phyloP scores from a whole-genome alignment of 1,284 basidiomycete species.

The Puccinia polysora region DNA sequence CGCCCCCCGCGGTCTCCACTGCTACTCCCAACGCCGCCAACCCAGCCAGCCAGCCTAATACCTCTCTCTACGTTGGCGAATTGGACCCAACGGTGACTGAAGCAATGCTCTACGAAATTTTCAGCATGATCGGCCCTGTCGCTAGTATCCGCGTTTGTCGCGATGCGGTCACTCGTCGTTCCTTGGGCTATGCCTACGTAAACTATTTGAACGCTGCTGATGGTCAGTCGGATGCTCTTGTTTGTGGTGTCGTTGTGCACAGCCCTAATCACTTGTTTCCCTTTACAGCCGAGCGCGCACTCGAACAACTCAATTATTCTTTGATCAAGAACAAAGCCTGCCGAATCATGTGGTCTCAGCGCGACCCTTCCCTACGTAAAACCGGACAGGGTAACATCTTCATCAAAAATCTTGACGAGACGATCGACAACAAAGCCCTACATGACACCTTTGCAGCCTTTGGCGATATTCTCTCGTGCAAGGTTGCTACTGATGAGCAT shows the following conservation, averaged over 20 bases:
- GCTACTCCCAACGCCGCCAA: slow-evolving; percentile 35
- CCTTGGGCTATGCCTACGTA: slow-evolving; percentile 98
- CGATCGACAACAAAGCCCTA: slow-evolving; percentile 99
- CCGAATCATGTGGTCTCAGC: slow-evolving; percentile 99
- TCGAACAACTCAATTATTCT: slow-evolving; percentile 99
- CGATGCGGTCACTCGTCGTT: slow-evolving; percentile 98
- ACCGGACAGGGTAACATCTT: slow-evolving; percentile 99
- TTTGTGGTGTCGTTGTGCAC: slow-evolving; percentile 35
- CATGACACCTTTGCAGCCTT: slow-evolving; percentile 99
- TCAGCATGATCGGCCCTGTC: slow-evolving; percentile 99
- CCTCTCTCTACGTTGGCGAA: slow-evolving; percentile 98
- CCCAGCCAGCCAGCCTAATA: slow-evolving; percentile 49
- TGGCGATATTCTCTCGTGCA: slow-evolving; percentile 98
- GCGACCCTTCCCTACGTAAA: slow-evolving; percentile 97
- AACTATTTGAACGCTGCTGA: slow-evolving; percentile 95
- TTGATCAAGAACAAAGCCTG: slow-evolving; percentile 97
- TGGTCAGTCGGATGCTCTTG: slow-evolving; percentile 60
- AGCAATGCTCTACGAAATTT: slow-evolving; percentile 99
- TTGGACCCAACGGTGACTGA: slow-evolving; percentile 96
- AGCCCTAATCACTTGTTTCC: not conserved
- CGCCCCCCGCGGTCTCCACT: slow-evolving; percentile 39
- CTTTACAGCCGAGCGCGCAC: slow-evolving; percentile 78
- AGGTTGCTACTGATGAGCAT: slow-evolving; percentile 86
- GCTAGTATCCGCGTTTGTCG: slow-evolving; percentile 99
- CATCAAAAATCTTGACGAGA: slow-evolving; percentile 98